These are phyloP conservation scores for Strigomonas culicis DNA, from an alignment of 208 protist species.

Conservation along the genomic window DNA sequence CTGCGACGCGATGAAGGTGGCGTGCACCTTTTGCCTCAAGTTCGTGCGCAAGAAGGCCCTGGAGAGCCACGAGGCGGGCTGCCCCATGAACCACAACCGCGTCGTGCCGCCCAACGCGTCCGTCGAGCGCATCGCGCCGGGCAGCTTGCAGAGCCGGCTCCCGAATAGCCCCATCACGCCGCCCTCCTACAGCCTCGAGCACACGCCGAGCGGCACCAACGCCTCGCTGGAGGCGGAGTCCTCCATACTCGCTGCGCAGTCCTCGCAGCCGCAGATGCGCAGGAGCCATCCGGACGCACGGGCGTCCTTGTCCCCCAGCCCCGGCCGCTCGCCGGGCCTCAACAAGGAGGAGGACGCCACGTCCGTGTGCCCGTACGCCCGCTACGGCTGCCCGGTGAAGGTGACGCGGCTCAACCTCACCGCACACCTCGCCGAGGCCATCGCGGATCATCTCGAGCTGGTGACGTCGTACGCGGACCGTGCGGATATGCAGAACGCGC, in stretches of 20 bases:
- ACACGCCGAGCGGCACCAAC: not conserved
- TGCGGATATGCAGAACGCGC: constrained; percentile 63
- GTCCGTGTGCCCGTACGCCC: constrained; percentile 58
- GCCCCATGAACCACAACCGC: constrained; percentile 50
- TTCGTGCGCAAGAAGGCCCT: constrained; percentile 41
- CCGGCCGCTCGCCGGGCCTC: not conserved
- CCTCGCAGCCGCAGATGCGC: not conserved
- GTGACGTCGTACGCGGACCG: constrained; percentile 69
- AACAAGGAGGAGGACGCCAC: constrained; percentile 8
- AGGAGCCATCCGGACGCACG: not conserved
- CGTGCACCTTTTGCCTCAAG: constrained; percentile 53
- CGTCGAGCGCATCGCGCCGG: not conserved
- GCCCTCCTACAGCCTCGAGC: not conserved
- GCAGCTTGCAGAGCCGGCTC: not conserved
- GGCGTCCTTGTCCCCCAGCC: not conserved
- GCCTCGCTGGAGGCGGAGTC: not conserved
- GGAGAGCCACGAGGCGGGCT: constrained; percentile 37
- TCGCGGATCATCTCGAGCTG: constrained; percentile 56
- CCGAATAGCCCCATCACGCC: not conserved
- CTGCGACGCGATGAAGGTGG: constrained; percentile 64
- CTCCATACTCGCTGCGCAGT: not conserved
- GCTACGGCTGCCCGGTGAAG: constrained; percentile 56
- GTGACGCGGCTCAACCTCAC: constrained; percentile 42
- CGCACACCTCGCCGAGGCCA: constrained; percentile 44
- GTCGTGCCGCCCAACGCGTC: not conserved